A percentile compares a stretch with the other conserved stretches of the same genome.
Evolutionary conservation across 78 protist genomes (phyloP).

Genomic region (Pelomyxa schiedti): DNA sequence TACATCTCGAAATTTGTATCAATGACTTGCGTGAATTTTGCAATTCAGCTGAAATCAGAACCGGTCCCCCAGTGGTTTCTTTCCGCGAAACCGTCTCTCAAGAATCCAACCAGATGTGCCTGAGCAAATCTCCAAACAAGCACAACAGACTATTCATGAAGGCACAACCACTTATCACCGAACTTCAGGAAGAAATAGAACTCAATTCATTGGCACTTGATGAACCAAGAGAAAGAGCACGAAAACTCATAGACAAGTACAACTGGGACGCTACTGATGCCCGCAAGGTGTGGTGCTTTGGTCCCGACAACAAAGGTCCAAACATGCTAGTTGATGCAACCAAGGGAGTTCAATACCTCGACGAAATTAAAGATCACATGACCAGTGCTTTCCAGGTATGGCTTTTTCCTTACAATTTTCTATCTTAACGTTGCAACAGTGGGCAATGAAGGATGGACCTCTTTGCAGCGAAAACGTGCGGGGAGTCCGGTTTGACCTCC

Average conservation of each 20-base stretch:
- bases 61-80: slow-evolving; percentile 93
- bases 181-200: slow-evolving; percentile 54
- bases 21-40: slow-evolving; percentile 79
- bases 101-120: slow-evolving; percentile 23
- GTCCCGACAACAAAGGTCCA: slow-evolving; percentile 89
- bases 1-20: slow-evolving; percentile 96
- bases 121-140: slow-evolving; percentile 99
- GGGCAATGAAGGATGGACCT: slow-evolving; percentile 24
- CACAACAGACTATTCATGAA: slow-evolving; percentile 92
- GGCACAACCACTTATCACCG: slow-evolving; percentile 84
- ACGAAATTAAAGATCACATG: slow-evolving; percentile 32
- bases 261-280: slow-evolving; percentile 74
- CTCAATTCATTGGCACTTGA: neutral
- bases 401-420: no score
- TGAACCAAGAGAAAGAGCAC: slow-evolving; percentile 51
- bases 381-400: slow-evolving; percentile 48
- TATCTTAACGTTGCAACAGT: slow-evolving; percentile 80
- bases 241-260: slow-evolving; percentile 59
- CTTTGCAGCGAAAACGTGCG: slow-evolving; percentile 49
- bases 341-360: slow-evolving; percentile 54
- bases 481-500: slow-evolving; percentile 43
- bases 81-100: slow-evolving; percentile 86
- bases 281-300: slow-evolving; percentile 92
- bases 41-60: slow-evolving; percentile 61
- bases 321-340: slow-evolving; percentile 85